Percentiles rank a stretch among this genome's conserved stretches.
Conservation (phyloP, 2,329 filamentous ascomycete genomes). For the Diplocarpon mali region DNA sequence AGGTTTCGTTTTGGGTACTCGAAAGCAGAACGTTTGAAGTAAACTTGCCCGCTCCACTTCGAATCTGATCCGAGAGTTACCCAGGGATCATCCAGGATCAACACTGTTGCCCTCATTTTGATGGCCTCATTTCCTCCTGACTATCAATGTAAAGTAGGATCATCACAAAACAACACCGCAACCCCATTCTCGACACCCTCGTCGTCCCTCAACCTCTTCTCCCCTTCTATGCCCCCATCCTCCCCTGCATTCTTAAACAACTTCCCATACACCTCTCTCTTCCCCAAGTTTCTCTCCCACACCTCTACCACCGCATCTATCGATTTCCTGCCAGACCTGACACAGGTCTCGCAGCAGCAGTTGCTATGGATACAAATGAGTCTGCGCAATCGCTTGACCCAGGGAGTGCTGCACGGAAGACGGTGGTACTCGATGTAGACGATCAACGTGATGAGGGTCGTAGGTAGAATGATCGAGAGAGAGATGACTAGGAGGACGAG, state of each 20-base stretch:
- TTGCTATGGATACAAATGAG: neutral
- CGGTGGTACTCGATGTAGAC: conserved; percentile 1
- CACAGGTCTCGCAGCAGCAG: no score
- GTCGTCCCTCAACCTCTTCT: neutral
- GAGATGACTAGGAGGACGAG: no score
- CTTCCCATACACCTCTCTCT: neutral
- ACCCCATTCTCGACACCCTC: neutral
- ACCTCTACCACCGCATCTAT: neutral
- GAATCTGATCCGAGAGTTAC: no score
- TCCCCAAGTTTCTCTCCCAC: neutral
- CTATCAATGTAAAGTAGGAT: no score
- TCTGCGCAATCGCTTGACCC: neutral
- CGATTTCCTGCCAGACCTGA: neutral
- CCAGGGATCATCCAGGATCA: no score
- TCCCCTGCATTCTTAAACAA: neutral
- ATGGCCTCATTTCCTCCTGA: no score
- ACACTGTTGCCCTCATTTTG: no score
- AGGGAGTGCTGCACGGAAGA: neutral
- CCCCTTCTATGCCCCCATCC: neutral
- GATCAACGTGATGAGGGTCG: neutral
- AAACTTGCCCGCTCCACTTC: no score
- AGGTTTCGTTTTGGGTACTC: no score
- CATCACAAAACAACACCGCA: neutral
- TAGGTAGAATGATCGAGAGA: neutral
- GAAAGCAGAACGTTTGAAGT: no score